These are phyloP conservation scores for Lactuca sativa DNA, from an alignment of 129 eudicot species.

Conservation along the genomic window DNA sequence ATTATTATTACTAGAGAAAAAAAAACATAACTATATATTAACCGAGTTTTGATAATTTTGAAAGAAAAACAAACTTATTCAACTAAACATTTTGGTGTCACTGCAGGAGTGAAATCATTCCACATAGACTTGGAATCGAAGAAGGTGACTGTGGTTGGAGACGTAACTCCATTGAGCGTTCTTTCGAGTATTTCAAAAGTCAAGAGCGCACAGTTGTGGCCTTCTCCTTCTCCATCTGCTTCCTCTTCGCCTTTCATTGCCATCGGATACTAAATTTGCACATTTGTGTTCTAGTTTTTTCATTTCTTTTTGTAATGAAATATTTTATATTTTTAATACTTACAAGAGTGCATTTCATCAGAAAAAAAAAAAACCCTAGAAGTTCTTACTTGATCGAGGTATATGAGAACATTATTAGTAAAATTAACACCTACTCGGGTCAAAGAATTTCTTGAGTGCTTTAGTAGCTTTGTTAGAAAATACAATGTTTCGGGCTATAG, in stretches of 20 bases:
- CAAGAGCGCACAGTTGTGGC: slow-evolving; percentile 43
- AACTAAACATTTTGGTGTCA: not conserved
- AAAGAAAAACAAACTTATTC: too few species aligned
- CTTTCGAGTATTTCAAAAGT: slow-evolving; percentile 46
- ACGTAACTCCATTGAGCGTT: slow-evolving; percentile 46
- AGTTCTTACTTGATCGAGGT: not conserved
- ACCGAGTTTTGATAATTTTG: too few species aligned
- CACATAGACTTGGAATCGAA: slow-evolving; percentile 49
- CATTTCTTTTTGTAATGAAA: slow-evolving; percentile 22
- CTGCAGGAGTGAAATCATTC: slow-evolving; percentile 52
- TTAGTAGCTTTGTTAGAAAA: not conserved
- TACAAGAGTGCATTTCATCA: not conserved
- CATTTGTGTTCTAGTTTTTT: slow-evolving; percentile 6
- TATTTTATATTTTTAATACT: slow-evolving; percentile 16
- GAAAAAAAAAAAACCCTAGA: not conserved
- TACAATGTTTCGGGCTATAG: not conserved
- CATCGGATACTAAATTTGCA: slow-evolving; percentile 33
- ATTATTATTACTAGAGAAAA: too few species aligned
- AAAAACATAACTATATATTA: too few species aligned
- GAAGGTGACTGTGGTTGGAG: slow-evolving; percentile 51
- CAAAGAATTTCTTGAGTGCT: not conserved
- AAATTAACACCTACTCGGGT: not conserved
- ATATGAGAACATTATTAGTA: slow-evolving; percentile 7
- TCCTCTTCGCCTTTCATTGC: slow-evolving; percentile 29
- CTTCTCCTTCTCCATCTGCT: slow-evolving; percentile 30